A percentile compares a stretch with the other conserved stretches of the same genome.
Evolutionary conservation across 164 flowering plant species (phyloP).

Genomic region (Cinnamomum chago): DNA sequence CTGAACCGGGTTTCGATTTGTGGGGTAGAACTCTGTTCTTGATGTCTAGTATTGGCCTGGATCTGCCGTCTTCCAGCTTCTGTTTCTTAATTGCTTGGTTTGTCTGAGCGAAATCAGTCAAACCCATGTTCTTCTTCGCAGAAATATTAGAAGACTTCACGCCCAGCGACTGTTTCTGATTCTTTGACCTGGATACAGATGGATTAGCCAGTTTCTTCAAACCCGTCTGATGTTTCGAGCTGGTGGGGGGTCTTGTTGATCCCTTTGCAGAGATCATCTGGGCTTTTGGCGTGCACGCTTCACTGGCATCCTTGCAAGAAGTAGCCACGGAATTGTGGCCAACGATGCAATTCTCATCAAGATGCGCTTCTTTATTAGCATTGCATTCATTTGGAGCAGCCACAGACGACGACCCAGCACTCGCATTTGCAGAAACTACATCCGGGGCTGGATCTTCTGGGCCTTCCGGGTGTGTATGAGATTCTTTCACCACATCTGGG

Average conservation of each 20-base stretch:
- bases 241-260: constrained; percentile 12
- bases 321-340: background rate
- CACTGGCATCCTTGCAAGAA: constrained; percentile 16
- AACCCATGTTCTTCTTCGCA: constrained; percentile 37
- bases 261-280: constrained; percentile 22
- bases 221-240: constrained; percentile 44
- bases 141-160: constrained; percentile 17
- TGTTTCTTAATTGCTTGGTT: constrained; percentile 94
- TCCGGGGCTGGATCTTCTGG: background rate
- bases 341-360: no score
- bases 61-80: constrained; percentile 77
- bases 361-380: no score
- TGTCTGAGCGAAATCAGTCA: constrained; percentile 59
- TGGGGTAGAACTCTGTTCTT: constrained; percentile 63
- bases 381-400: background rate
- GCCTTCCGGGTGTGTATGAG: background rate
- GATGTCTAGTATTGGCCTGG: constrained; percentile 79
- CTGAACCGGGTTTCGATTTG: constrained; percentile 55
- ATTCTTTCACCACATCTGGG: constrained; percentile 27
- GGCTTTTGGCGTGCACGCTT: constrained; percentile 62
- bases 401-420: background rate
- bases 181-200: constrained; percentile 49
- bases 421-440: background rate
- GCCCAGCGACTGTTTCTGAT: constrained; percentile 33
- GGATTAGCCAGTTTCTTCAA: constrained; percentile 53